phyloP scores from a whole-genome alignment of 1,284 basidiomycete genomes.

The Abortiporus biennis region DNA sequence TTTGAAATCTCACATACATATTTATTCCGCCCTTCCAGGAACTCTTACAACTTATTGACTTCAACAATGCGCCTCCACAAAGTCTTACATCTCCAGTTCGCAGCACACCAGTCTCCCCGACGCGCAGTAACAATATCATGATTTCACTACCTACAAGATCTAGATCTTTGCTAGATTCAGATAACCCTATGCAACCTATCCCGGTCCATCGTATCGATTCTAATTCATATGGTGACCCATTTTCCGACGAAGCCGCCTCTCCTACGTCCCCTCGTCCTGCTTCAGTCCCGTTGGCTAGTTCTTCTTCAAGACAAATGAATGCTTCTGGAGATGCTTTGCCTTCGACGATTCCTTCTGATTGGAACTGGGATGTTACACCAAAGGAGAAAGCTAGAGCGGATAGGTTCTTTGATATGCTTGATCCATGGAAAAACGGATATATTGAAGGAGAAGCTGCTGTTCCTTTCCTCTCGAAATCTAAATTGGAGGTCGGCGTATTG shows the following conservation, averaged over 20 bases:
- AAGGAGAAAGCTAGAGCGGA: slow-evolving; percentile 80
- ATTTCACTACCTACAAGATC: no score
- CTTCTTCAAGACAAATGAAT: not conserved
- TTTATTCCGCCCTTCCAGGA: no score
- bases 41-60: no score
- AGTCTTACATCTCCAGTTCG: not conserved
- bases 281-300: not conserved
- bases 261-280: not conserved
- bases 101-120: not conserved
- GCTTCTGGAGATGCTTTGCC: not conserved
- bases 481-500: slow-evolving; percentile 77
- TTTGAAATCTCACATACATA: no score
- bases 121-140: no score
- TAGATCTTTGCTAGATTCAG: no score
- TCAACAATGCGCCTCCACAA: no score
- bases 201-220: not conserved
- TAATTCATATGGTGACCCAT: not conserved
- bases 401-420: slow-evolving; percentile 80
- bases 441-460: slow-evolving; percentile 93
- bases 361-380: slow-evolving; percentile 77
- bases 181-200: no score
- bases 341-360: not conserved
- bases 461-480: slow-evolving; percentile 92
- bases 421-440: slow-evolving; percentile 69
- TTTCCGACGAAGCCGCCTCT: not conserved